Evolutionary conservation across 345 rosid species (phyloP).

Genomic region (Lumnitzera littorea): DNA sequence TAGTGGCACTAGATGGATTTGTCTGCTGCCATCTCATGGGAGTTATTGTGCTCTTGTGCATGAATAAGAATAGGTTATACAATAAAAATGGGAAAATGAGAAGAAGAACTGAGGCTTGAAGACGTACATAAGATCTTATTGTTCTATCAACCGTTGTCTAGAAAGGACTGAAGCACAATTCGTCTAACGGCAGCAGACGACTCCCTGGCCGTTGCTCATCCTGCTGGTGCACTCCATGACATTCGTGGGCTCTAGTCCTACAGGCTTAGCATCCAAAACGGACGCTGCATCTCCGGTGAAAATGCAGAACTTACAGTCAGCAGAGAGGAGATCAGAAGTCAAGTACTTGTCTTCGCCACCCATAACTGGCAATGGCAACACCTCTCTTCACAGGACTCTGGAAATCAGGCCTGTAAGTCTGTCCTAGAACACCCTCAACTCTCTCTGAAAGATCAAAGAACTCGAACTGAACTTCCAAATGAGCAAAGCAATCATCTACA

Average conservation of each 20-base stretch:
- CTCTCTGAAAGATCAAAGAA: slow-evolving; percentile 9
- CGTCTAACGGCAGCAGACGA: slow-evolving; percentile 5
- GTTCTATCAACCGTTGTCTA: too few species aligned
- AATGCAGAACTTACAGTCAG: slow-evolving; percentile 12
- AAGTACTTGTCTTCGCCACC: slow-evolving; percentile 13
- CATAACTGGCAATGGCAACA: slow-evolving; percentile 11
- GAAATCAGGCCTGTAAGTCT: slow-evolving; percentile 12
- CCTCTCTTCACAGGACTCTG: slow-evolving; percentile 14
- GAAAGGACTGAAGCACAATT: too few species aligned
- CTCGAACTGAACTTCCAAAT: slow-evolving; percentile 13
- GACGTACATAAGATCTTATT: too few species aligned
- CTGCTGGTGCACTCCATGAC: slow-evolving; percentile 6
- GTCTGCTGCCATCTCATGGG: too few species aligned
- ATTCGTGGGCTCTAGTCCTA: slow-evolving; percentile 4
- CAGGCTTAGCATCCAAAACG: not conserved
- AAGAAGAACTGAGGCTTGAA: too few species aligned
- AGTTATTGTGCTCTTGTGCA: too few species aligned
- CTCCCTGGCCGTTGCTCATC: not conserved
- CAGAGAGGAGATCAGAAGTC: slow-evolving; percentile 10
- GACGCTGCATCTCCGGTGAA: not conserved
- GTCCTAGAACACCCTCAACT: slow-evolving; percentile 12
- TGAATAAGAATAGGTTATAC: too few species aligned
- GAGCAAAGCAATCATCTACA: slow-evolving; percentile 11
- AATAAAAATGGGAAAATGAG: too few species aligned
- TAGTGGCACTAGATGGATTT: too few species aligned